Evolutionary conservation across 2,329 filamentous ascomycete species (phyloP), one percentile per base, ranked within the genome.

Genomic region (Aureobasidium mangrovei): DNA sequence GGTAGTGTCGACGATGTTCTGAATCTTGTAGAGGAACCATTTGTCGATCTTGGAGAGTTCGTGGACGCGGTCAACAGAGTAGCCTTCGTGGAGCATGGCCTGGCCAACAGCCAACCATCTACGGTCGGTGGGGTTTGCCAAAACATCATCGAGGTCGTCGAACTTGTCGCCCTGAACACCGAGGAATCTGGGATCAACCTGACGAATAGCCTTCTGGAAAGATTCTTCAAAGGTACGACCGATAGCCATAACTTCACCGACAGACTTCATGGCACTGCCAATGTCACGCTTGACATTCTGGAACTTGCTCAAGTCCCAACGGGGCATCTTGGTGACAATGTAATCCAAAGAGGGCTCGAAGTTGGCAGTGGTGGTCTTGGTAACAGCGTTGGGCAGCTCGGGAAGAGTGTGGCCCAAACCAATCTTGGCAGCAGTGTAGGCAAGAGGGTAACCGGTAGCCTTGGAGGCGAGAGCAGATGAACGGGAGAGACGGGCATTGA

Each of bases 231-330:
- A 98, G 31, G 93, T 97, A 71, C 93, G 85, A 62, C 93, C 93
- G 65, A 98, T 97, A 60, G 93, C 93, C 93, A 98, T 98, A 57
- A 98, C 93, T 74, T 98, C 93, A 69, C 93, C 93, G 56, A 98
- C 91, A 27, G 91, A 96, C 77, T 97, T 98, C 93, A 98, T 98
- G 58, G 91, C 86, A 67, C 88, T 95, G 63, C 93, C 93, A 67
- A 98, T 97, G 67, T 95, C 88, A 58, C 93, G 86, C 78, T 95
- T 94, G 60, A 98, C 93, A 65, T 97, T 91, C 75, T 97, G 91
- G 79, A 98, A 98, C 77, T 98, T 98, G 77, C 88, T 84, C 67
- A 98, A 73, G 78, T 98, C 93, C 93, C 93, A 98, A 67, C 93
- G 84, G 64, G 93, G 93, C 64, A 98, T 97, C 79, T 98, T 98